A percentile compares a stretch with the other conserved stretches of the same genome.
phyloP scores from a whole-genome alignment of 169 alveolate species.

The Plasmodium coatneyi region DNA sequence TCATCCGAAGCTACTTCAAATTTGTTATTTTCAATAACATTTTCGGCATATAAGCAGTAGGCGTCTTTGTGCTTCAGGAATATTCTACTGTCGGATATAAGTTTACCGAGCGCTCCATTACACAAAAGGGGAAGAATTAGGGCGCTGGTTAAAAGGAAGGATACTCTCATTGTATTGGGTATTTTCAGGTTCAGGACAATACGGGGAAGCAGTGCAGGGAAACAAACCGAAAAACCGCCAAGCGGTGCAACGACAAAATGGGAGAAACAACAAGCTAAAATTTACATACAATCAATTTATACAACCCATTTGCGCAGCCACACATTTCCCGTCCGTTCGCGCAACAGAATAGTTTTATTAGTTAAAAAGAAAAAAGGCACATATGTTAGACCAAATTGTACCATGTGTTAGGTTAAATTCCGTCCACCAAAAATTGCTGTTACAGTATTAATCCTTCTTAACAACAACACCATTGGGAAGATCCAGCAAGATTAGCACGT shows the following conservation, averaged over 20 bases:
- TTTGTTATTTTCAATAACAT: slow-evolving; percentile 50
- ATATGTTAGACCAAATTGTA: slow-evolving; percentile 1
- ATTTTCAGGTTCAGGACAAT: neutral
- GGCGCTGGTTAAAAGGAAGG: slow-evolving; percentile 12
- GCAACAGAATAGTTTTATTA: slow-evolving; percentile 1
- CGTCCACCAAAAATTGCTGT: neutral
- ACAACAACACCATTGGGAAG: neutral
- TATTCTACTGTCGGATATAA: slow-evolving; percentile 18
- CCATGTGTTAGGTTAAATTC: neutral
- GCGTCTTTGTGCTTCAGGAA: slow-evolving; percentile 63
- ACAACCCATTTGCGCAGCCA: slow-evolving; percentile 9
- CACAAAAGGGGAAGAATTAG: slow-evolving; percentile 5
- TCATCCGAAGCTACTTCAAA: slow-evolving; percentile 59
- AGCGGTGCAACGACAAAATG: neutral
- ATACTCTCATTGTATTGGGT: slow-evolving; percentile 5
- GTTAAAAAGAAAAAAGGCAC: neutral
- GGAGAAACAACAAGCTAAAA: slow-evolving; percentile 2
- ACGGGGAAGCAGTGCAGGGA: neutral
- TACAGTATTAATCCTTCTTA: neutral
- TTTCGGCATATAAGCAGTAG: slow-evolving; percentile 68
- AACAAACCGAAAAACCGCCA: neutral
- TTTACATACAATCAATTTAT: neutral
- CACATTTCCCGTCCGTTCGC: neutral
- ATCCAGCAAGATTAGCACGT: neutral
- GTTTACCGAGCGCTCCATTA: neutral